phyloP scores from a whole-genome alignment of 768 basidiomycete species.

The Psilocybe azurescens region DNA sequence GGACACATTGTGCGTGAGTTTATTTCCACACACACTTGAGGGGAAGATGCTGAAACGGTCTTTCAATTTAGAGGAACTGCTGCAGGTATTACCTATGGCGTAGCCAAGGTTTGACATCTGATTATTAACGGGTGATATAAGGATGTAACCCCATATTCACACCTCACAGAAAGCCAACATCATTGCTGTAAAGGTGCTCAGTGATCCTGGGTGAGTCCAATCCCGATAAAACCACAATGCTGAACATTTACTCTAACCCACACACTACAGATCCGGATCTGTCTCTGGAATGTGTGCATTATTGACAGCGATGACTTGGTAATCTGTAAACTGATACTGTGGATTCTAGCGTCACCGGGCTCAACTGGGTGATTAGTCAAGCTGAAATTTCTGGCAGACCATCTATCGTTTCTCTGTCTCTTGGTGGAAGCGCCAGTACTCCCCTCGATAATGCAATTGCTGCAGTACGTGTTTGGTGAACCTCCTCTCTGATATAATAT shows the following conservation, averaged over 20 bases:
- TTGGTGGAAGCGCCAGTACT: conserved; percentile 35
- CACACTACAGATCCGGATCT: conserved; percentile 9
- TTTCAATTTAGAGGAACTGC: conserved; percentile 32
- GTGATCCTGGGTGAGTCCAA: conserved; percentile 33
- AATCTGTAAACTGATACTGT: neutral
- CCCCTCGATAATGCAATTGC: conserved; percentile 38
- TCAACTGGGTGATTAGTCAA: conserved; percentile 34
- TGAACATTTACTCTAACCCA: too few relatives aligned
- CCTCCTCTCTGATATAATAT: neutral
- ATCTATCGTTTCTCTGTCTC: conserved; percentile 39
- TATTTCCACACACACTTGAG: neutral
- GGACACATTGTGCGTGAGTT: conserved; percentile 43
- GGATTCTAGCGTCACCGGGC: conserved; percentile 30
- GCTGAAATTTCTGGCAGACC: conserved; percentile 29
- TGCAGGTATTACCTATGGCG: conserved; percentile 37
- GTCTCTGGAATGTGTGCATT: conserved; percentile 12
- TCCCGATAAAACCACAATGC: neutral
- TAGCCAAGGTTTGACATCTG: conserved; percentile 30
- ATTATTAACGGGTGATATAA: neutral
- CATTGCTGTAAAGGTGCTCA: conserved; percentile 48
- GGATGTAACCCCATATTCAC: neutral
- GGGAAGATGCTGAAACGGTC: neutral
- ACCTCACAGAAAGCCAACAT: conserved; percentile 29
- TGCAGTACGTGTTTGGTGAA: conserved; percentile 15
- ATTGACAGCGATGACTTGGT: neutral